Evolutionary conservation across 495 filamentous ascomycete species (phyloP).

Genomic region (Hypoxylon intermedium): DNA sequence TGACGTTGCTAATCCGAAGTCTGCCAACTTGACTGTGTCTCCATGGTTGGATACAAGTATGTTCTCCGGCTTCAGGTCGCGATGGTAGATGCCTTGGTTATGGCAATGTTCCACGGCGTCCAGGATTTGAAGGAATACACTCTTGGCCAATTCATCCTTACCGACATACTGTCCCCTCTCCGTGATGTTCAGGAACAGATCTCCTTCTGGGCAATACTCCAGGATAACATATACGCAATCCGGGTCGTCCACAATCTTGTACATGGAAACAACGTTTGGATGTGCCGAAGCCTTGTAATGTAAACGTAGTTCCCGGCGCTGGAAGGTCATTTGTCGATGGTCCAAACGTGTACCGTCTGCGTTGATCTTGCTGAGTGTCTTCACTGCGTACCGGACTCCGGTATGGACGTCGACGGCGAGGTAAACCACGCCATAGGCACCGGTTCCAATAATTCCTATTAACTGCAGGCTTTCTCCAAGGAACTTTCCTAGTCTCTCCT

Average conservation of each 20-base stretch:
- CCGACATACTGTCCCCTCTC: conserved; percentile 91
- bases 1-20: conserved; percentile 92
- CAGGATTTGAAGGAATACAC: conserved; percentile 92
- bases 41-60: conserved; percentile 89
- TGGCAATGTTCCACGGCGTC: conserved; percentile 98
- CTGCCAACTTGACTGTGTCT: conserved; percentile 90
- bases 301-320: conserved; percentile 89
- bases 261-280: conserved; percentile 90
- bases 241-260: conserved; percentile 88
- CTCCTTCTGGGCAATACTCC: conserved; percentile 96
- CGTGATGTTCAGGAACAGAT: conserved; percentile 96
- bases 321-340: conserved; percentile 84
- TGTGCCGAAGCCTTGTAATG: conserved; percentile 89
- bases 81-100: conserved; percentile 90
- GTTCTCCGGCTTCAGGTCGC: conserved; percentile 98
- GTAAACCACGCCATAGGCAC: conserved; percentile 97
- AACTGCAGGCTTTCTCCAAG: conserved; percentile 84
- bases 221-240: conserved; percentile 97
- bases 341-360: conserved; percentile 76
- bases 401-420: conserved; percentile 88
- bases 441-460: conserved; percentile 84
- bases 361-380: conserved; percentile 88
- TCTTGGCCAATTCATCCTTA: conserved; percentile 87
- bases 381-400: conserved; percentile 87
- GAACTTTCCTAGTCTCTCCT: conserved; percentile 86